A percentile compares a stretch with the other conserved stretches of the same genome.
Evolutionary conservation across 2,329 filamentous ascomycete genomes (phyloP).

Genomic region (Aspergillus terreus): DNA sequence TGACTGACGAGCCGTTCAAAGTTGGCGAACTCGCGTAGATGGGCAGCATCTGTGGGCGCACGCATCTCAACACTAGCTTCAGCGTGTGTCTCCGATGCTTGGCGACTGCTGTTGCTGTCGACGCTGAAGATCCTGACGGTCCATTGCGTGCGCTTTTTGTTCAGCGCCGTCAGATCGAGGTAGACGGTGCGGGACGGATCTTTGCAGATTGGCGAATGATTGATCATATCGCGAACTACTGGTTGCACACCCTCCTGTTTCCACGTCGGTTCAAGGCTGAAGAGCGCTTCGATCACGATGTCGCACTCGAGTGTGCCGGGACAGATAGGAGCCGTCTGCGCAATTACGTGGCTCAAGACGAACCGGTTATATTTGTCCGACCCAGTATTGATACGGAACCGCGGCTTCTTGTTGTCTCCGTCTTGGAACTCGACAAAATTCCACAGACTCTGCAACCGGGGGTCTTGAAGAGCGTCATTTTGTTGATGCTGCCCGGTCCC

Average conservation of each 20-base stretch:
- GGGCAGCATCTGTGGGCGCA: no score
- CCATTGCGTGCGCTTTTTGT: background rate
- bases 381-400: background rate
- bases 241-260: background rate
- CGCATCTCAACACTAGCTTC: no score
- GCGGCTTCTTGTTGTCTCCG: conserved; percentile 9
- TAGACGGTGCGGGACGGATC: background rate
- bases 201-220: background rate
- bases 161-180: background rate
- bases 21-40: no score
- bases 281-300: background rate
- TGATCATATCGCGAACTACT: background rate
- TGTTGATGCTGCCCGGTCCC: no score
- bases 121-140: no score
- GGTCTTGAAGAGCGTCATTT: no score
- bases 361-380: background rate
- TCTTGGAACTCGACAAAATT: no score
- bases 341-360: background rate
- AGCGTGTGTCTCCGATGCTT: no score
- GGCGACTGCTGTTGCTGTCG: no score
- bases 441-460: no score
- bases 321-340: background rate
- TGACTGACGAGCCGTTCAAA: no score
- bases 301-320: background rate
- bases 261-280: background rate